phyloP scores from a whole-genome alignment of 139 green algal species.

The Asterochloris erici region DNA sequence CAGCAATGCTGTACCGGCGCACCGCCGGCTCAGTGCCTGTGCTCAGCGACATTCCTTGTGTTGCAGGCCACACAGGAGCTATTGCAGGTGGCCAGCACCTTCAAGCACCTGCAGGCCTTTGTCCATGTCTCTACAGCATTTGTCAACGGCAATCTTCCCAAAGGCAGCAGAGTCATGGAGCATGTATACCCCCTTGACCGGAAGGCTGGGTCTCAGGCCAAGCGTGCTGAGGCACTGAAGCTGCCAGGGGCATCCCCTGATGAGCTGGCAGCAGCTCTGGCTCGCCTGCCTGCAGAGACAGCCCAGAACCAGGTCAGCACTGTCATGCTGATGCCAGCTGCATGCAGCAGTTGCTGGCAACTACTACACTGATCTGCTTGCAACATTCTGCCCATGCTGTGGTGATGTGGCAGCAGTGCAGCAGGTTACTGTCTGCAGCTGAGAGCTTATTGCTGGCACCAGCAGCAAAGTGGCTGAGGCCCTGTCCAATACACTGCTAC shows the following conservation, averaged over 20 bases:
- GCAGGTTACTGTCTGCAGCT: not conserved
- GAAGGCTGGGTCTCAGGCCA: not conserved
- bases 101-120: slow-evolving; percentile 26
- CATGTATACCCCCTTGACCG: slow-evolving; percentile 13
- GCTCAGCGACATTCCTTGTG: not conserved
- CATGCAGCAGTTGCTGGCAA: no score
- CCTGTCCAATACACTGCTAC: not conserved
- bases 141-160: slow-evolving; percentile 33
- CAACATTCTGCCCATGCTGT: not conserved
- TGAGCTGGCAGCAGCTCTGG: no score
- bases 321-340: no score
- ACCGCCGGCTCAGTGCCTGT: not conserved
- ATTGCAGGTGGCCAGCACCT: slow-evolving; percentile 17
- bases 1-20: not conserved
- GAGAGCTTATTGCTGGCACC: not conserved
- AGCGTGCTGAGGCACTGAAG: not conserved
- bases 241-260: no score
- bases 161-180: slow-evolving; percentile 22
- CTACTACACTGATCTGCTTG: no score
- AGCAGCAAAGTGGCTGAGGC: not conserved
- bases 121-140: slow-evolving; percentile 39
- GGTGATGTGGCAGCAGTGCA: not conserved
- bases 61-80: slow-evolving; percentile 25
- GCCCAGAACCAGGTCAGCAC: no score
- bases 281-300: no score